Base-by-base conservation (phyloP, 1,284 basidiomycete genomes). In the Xerocomus nothofagi region DNA sequence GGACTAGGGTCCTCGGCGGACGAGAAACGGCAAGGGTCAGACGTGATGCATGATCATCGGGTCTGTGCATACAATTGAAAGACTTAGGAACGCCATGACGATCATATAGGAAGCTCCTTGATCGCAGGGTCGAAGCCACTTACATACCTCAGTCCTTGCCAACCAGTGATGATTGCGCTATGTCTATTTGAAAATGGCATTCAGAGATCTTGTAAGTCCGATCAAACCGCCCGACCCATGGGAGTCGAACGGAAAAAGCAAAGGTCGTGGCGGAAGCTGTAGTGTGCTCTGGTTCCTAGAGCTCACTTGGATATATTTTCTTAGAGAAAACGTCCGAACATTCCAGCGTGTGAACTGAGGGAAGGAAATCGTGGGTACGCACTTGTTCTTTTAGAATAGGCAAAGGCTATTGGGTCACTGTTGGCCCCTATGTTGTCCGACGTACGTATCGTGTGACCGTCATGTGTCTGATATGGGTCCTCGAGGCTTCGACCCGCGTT, bases 141-240 rank as follows among this genome's bases (percentile, higher is more conserved):
- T 58, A 47, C 41, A 41, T 58, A 51, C 36, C 7, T 47, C 33
- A 18, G 33, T 50, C 53, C 42, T 30, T 58, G 18, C 12, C 18
- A 26, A 37, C 51, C 23, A 9, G 3, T 6, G 6, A 24, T 6
- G 4, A n/a, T 33, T 3, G 41, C 24, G 10, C 29, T 20, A 37
- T 20, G 12, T 20, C 14, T 37, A 23, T 18, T 29, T 27, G 32
- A 4, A 24, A 26, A 23, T n/a, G 18, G 15, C 46, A 42, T 34
- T 40, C 20, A 9, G 37, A 23, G 37, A 21, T 17, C 9, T 31
- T 24, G 32, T 17, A 10, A 31, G 27, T 39, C 52, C 39, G 57
- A 55, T 55, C 23, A 51, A n/a, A 31, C 20, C 17, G 6, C 15
- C 9, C 8, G n/a, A 14, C 14, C 14, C 50, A 39, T 39, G 50